Conservation (phyloP, 805 yeast genomes). For the Torulaspora maleeae region DNA sequence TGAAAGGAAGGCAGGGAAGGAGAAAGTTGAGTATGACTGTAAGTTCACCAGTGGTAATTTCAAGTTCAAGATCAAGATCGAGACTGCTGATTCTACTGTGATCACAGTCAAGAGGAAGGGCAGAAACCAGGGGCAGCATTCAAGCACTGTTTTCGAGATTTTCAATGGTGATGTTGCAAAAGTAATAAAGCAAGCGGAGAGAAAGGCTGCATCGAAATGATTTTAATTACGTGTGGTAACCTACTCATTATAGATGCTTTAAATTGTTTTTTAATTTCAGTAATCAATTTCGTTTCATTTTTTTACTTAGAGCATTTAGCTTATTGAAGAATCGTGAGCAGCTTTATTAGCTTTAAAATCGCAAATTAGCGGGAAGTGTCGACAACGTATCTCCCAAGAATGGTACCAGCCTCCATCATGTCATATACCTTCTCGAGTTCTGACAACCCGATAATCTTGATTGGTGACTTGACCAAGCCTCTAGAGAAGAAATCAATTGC, state of each 20-base stretch:
- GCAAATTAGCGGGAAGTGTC: conserved; percentile 51
- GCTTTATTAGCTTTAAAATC: background rate
- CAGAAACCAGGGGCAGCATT: conserved; percentile 7
- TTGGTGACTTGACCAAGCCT: conserved; percentile 62
- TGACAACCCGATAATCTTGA: conserved; percentile 52
- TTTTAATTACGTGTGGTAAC: background rate
- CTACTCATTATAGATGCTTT: background rate
- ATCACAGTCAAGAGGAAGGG: conserved; percentile 26
- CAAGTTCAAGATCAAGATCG: conserved; percentile 28
- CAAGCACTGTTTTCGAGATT: conserved; percentile 18
- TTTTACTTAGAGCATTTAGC: background rate
- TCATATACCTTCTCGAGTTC: conserved; percentile 51
- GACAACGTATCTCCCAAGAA: conserved; percentile 78
- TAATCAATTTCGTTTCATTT: background rate
- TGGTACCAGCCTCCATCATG: conserved; percentile 52
- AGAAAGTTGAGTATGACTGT: conserved; percentile 31
- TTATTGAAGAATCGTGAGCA: conserved; percentile 8
- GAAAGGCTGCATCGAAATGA: background rate
- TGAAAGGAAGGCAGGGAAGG: conserved; percentile 17
- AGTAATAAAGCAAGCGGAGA: conserved; percentile 18
- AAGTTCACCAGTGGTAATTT: conserved; percentile 27
- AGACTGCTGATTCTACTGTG: conserved; percentile 9
- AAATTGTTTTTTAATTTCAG: background rate
- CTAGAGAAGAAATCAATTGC: conserved; percentile 66
- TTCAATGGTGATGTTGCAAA: conserved; percentile 25